Percentiles rank a stretch among this genome's conserved stretches.
Conservation (phyloP, 768 basidiomycete species). For the Rhizopogon roseolus region DNA sequence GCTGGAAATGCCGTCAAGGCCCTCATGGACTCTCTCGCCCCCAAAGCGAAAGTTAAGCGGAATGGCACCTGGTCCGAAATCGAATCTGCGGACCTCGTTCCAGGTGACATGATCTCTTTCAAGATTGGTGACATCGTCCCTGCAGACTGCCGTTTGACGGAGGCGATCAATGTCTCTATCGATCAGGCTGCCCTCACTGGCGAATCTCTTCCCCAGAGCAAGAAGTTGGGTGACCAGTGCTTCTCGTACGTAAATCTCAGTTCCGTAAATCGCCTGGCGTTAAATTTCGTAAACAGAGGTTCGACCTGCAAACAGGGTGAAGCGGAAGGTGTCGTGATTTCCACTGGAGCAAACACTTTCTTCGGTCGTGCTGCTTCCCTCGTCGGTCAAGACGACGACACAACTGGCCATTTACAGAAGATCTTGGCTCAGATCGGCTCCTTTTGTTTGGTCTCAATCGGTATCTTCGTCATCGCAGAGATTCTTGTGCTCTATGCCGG, state of each 20-base stretch:
- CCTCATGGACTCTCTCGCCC: slow-evolving; percentile 98
- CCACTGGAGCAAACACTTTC: slow-evolving; percentile 97
- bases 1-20: slow-evolving; percentile 99
- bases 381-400: slow-evolving; percentile 96
- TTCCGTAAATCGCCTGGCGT: slow-evolving; percentile 4
- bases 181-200: slow-evolving; percentile 98
- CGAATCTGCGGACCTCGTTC: slow-evolving; percentile 85
- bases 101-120: slow-evolving; percentile 95
- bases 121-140: slow-evolving; percentile 99
- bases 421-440: slow-evolving; percentile 97
- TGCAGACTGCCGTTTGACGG: slow-evolving; percentile 94
- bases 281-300: slow-evolving; percentile 45
- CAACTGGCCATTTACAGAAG: slow-evolving; percentile 97
- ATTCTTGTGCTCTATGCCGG: slow-evolving; percentile 92
- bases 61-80: slow-evolving; percentile 83
- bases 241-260: slow-evolving; percentile 75
- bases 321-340: slow-evolving; percentile 97
- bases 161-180: slow-evolving; percentile 96
- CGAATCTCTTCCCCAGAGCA: slow-evolving; percentile 89
- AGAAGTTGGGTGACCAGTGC: slow-evolving; percentile 94
- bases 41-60: slow-evolving; percentile 94
- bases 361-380: slow-evolving; percentile 98
- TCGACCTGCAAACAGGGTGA: slow-evolving; percentile 99
- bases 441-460: slow-evolving; percentile 95
- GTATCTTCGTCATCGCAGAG: slow-evolving; percentile 92